A percentile compares a stretch with the other conserved stretches of the same genome.
phyloP scores from a whole-genome alignment of 2,329 filamentous ascomycete genomes.

The Geosmithia putterillii region DNA sequence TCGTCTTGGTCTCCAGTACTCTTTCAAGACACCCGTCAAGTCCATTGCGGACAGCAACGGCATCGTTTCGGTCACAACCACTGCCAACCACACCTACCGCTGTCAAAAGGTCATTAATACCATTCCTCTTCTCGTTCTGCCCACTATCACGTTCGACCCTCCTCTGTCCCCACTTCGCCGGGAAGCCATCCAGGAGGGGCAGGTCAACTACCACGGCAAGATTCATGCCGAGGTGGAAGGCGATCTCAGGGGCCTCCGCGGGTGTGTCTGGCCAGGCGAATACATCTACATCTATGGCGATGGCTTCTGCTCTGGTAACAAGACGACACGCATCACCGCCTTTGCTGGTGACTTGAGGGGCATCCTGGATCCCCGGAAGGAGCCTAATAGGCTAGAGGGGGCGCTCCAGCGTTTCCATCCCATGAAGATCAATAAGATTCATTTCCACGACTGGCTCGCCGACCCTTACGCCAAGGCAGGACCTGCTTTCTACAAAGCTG shows the following conservation, averaged over 20 bases:
- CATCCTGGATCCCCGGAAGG: slow-evolving; percentile 1
- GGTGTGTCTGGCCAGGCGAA: slow-evolving; percentile 4
- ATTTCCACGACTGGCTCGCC: slow-evolving; percentile 12
- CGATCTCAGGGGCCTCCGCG: slow-evolving; percentile 6
- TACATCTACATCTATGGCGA: slow-evolving; percentile 6
- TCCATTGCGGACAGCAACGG: slow-evolving; percentile 4
- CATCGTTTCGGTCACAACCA: slow-evolving; percentile 1
- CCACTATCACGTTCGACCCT: slow-evolving; percentile 7
- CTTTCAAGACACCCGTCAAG: slow-evolving; percentile 11
- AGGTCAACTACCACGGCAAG: slow-evolving; percentile 8
- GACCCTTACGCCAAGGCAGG: slow-evolving; percentile 11
- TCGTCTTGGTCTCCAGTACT: slow-evolving; percentile 10
- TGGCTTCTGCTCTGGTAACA: slow-evolving; percentile 3
- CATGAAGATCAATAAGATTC: slow-evolving; percentile 6
- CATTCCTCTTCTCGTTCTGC: slow-evolving; percentile 10
- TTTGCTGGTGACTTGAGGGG: slow-evolving; percentile 5
- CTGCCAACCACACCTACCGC: slow-evolving; percentile 4
- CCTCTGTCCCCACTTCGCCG: slow-evolving; percentile 7
- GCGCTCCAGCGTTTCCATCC: slow-evolving; percentile 5
- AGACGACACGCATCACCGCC: slow-evolving; percentile 2
- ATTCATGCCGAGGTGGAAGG: slow-evolving; percentile 8
- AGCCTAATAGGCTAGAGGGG: slow-evolving; percentile 3
- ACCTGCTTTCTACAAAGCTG: slow-evolving; percentile 7
- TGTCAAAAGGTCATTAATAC: slow-evolving; percentile 12
- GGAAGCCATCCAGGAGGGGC: slow-evolving; percentile 7